Base-by-base conservation (phyloP, 2,329 filamentous ascomycete species). In the Colletotrichum cuscutae region DNA sequence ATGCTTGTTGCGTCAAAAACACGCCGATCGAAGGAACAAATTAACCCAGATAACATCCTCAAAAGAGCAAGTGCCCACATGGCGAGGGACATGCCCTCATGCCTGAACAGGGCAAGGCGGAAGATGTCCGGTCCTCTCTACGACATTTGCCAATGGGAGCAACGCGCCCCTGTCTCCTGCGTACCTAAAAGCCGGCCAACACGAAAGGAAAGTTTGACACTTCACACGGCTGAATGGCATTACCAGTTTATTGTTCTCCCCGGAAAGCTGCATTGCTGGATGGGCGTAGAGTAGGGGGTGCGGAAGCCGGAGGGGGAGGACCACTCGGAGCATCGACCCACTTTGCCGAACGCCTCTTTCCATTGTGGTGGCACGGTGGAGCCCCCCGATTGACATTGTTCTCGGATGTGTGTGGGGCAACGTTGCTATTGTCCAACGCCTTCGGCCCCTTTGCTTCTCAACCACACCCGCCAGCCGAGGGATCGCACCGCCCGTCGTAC, bases 301-400 rank as follows among this genome's bases (percentile, higher is more conserved):
- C 37, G 37, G 42, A 49, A n/a, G 26, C 42, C 42, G 35, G 42
- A 28, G 56, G 35, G 42, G 28, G 56, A 32, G 30, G 8, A 32
- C 35, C 6, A 26, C 52, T 28, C 65, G 59, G 52, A 49, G 13
- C 49, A 30, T 32, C 37, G 65, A 37, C 57, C 64, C 52, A 64
- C 65, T 37, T 64, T 52, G 59, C 63, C 64, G 72, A 59, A 59
- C 32, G 37, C 56, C 26, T 12, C 59, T 42, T 63, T 53, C 28
- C 35, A 74, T 74, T 75, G 61, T 70, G 32, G 52, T 15, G 46
- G 53, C 37, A 42, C 37, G 37, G 37, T 42, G 37, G 37, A 15
- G 13, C 13, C 13, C n/a, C 19, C 32, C 5, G 12, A 19, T 63
- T 62, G 49, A 60, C 49, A 75, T 75, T 75, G 71, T 75, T 71